phyloP scores from a whole-genome alignment of 331 rosid genomes.

The Quercus lobata region DNA sequence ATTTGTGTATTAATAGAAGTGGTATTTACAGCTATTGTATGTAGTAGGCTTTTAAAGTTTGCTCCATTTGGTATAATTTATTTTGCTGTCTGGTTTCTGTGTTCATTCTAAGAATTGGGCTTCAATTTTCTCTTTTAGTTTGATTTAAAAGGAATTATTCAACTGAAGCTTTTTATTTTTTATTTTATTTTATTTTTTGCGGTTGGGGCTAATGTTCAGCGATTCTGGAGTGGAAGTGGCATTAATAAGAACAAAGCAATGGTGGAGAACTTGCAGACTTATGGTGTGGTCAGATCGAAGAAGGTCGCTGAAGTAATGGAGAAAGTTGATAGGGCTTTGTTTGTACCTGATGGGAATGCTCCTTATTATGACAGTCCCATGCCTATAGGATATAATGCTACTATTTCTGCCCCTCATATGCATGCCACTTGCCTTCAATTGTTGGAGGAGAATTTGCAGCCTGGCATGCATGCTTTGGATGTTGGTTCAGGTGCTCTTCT shows the following conservation, averaged over 20 bases:
- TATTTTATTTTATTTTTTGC: neutral
- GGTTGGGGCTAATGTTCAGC: slow-evolving; percentile 36
- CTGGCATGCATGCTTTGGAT: slow-evolving; percentile 88
- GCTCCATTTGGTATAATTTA: neutral
- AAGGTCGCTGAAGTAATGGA: slow-evolving; percentile 80
- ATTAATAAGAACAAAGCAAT: slow-evolving; percentile 61
- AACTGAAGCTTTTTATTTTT: neutral
- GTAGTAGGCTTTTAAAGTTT: neutral
- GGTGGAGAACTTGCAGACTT: slow-evolving; percentile 71
- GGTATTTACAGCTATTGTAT: neutral
- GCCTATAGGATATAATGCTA: slow-evolving; percentile 87
- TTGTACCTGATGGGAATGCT: slow-evolving; percentile 63
- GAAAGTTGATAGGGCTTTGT: slow-evolving; percentile 70
- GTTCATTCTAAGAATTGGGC: neutral
- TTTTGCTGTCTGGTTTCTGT: neutral
- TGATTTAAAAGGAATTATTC: neutral
- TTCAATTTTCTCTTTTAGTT: neutral
- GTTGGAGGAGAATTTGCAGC: slow-evolving; percentile 76
- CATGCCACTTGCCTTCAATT: slow-evolving; percentile 89
- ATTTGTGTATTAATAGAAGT: neutral
- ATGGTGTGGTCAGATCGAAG: slow-evolving; percentile 57
- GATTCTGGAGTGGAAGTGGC: slow-evolving; percentile 56
- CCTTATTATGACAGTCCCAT: slow-evolving; percentile 82
- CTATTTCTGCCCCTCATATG: slow-evolving; percentile 99
- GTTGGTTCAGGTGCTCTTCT: slow-evolving; percentile 79